Base-by-base conservation (phyloP, 129 eudicot genomes). In the Lactuca sativa region DNA sequence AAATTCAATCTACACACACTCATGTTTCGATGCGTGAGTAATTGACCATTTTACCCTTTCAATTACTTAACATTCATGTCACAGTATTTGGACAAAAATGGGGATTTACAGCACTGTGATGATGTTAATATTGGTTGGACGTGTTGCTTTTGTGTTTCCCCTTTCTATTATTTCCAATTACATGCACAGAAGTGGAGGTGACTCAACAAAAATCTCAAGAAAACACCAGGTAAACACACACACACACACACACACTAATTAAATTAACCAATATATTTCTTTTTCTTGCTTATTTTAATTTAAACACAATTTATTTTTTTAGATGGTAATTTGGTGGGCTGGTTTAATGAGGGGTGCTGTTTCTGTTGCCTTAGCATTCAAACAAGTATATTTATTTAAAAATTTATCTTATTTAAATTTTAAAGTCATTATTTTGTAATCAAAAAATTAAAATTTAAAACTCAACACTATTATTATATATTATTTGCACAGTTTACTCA, bases 311-410 rank as follows among this genome's bases (percentile, higher is more conserved):
- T 59, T 76, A 67, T 4, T 72, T 32, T 32, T 13, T 69, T 17
- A 92, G 98, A 63, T 85, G 16, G 70, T 89, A 52, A 89, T 92
- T 33, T 92, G 98, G 96, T 92, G 98, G 98, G 98, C 98, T 8
- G 98, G 98, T 49, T 81, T 92, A 55, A 89, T 92, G 96, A 82
- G 97, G 73, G 97, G 97, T 56, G 97, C 97, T 13, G 97, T 92
- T 31, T 92, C 96, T 32, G 80, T 92, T 38, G 98, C 96, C 10
- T 82, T 92, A 87, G 95, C 98, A 33, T 92, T 92, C 79, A 92
- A 86, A 76, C 96, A 92, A 96, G 98, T 84, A 65, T 48, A 65
- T 48, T 12, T 4, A 9, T 41, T 63, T 52, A 21, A 11, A 16
- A 31, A 64, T 59, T 36, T 31, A 21, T 21, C 21, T 2, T 9